A percentile compares a stretch with the other conserved stretches of the same genome.
These are phyloP conservation scores for Aspergillus persii DNA, from an alignment of 2,329 filamentous ascomycete species.

Conservation along the genomic window DNA sequence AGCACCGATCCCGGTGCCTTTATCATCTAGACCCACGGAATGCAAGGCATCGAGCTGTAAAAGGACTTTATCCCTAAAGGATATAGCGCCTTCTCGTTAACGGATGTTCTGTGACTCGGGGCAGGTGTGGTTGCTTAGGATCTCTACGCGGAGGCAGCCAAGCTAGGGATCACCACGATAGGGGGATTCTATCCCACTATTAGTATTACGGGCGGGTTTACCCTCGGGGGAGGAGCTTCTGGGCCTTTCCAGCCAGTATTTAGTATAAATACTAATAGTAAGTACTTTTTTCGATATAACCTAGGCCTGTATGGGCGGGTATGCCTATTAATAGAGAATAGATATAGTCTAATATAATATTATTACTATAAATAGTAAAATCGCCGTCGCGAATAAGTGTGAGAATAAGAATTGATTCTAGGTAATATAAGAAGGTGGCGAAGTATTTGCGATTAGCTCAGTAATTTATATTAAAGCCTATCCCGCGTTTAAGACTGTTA, in stretches of 20 bases:
- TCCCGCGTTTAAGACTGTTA: neutral
- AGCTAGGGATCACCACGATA: neutral
- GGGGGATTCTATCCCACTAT: neutral
- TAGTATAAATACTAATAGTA: neutral
- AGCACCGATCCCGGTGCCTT: neutral
- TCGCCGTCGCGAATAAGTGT: neutral
- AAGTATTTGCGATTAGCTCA: neutral
- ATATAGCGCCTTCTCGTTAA: neutral
- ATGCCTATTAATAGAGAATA: neutral
- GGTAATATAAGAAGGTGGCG: neutral
- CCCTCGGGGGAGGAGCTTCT: neutral
- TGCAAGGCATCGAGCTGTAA: neutral
- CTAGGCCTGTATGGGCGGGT: neutral
- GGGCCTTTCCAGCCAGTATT: neutral
- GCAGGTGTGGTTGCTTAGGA: neutral
- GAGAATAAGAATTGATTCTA: neutral
- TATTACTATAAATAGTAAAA: neutral
- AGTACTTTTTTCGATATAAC: neutral
- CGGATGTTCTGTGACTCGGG: neutral
- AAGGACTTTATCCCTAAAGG: neutral
- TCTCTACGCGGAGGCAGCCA: neutral
- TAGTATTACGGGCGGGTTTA: neutral
- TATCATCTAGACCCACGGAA: neutral
- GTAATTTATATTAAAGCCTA: neutral
- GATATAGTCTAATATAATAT: neutral